phyloP scores from a whole-genome alignment of 176 grass and related monocot species.

The Oryza rufipogon region DNA sequence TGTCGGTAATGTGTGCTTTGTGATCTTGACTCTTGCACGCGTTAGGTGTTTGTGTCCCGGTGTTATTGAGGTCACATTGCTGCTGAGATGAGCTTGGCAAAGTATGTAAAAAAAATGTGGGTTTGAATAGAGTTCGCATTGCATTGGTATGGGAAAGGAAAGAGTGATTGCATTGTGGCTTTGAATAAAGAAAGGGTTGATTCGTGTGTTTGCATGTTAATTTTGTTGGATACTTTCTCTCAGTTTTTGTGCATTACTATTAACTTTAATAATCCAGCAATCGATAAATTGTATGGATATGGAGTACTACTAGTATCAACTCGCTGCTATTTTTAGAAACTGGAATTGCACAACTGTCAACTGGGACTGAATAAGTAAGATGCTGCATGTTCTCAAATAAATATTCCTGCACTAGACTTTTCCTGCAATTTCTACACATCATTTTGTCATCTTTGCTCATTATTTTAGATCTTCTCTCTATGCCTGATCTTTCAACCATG shows the following conservation, averaged over 20 bases:
- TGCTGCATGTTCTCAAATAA: neutral
- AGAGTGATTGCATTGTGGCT: too few relatives aligned
- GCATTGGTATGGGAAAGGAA: neutral
- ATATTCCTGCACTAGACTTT: constrained; percentile 3
- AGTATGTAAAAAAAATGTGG: neutral
- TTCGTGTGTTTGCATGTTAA: neutral
- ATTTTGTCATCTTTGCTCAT: neutral
- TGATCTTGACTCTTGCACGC: neutral
- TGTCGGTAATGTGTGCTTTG: neutral
- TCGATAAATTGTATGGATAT: neutral
- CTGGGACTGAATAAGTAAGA: constrained; percentile 6
- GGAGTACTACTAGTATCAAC: neutral
- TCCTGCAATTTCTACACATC: neutral
- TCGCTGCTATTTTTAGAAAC: constrained; percentile 28
- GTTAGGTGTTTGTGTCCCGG: neutral
- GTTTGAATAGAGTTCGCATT: constrained; percentile 12
- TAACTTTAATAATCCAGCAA: neutral
- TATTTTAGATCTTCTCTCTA: constrained; percentile 15
- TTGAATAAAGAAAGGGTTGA: neutral
- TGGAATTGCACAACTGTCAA: constrained; percentile 11
- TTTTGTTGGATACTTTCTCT: neutral
- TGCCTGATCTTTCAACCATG: neutral
- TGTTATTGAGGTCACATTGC: neutral
- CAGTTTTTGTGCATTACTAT: neutral
- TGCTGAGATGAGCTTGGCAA: neutral